Evolutionary conservation across 148 eudicot species (phyloP), one percentile per base, ranked within the genome.

Genomic region (Amaranthus hypochondriacus): DNA sequence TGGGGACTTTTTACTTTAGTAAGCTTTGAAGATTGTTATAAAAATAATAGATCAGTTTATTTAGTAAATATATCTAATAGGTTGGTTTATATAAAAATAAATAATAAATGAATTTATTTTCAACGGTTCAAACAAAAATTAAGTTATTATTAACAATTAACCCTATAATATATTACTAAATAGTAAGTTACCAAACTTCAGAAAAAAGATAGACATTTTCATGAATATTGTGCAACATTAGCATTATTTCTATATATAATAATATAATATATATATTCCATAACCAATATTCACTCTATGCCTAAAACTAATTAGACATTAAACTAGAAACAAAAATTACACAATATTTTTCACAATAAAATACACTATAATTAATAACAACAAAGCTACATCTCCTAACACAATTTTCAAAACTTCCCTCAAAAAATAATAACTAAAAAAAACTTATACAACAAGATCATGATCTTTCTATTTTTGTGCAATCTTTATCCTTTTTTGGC

Each of bases 271-370:
- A 72, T 51, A 62, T 50, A 44, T 52, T 46, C 44, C 15, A 48
- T 14, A 55, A 44, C 60, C 13, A 39, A 67, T 67, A 67, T 49
- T 21, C 47, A 74, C 43, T 66, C 77, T 66, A 74, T 18, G 52
- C 68, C 78, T 76, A 60, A 68, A 69, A 68, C 73, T 76, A 69
- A 76, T 72, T 52, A 61, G 71, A 60, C 69, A 69, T 5, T 53
- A 15, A 65, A 44, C 73, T 76, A 76, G 44, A 60, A 69, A 51
- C 28, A 68, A 76, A 76, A 62, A 15, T 69, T 76, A 67, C 70
- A 67, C 2, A 50, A 49, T 15, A 67, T 59, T 60, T 69, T 76
- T 52, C 73, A 75, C 78, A 67, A 61, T 69, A 68, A 43, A 60
- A 76, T 21, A 69, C 73, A 69, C 73, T 75, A 75, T 68, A 52